A percentile compares a stretch with the other conserved stretches of the same genome.
These are phyloP conservation scores for Rhynchosporium secalis DNA, from an alignment of 2,329 filamentous ascomycete genomes.

Conservation along the genomic window DNA sequence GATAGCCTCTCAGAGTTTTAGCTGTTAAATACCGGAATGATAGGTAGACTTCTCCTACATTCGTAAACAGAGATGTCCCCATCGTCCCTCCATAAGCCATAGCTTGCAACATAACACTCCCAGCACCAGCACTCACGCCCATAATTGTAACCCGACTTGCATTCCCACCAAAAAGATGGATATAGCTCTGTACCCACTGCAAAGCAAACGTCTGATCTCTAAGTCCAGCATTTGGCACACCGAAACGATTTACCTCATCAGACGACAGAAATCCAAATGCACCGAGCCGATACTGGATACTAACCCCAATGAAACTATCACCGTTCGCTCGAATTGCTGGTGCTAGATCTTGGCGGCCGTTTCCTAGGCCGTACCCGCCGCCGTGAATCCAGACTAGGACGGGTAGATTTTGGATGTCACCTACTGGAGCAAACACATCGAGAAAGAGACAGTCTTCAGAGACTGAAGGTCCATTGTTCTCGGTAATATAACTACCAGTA, in stretches of 20 bases:
- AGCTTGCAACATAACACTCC: slow-evolving; percentile 54
- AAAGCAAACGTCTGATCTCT: slow-evolving; percentile 55
- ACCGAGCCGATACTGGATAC: slow-evolving; percentile 50
- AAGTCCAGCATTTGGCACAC: slow-evolving; percentile 50
- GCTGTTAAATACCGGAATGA: neutral
- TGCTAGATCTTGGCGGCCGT: slow-evolving; percentile 42
- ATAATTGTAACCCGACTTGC: slow-evolving; percentile 48
- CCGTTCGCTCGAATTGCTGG: slow-evolving; percentile 49
- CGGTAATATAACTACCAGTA: neutral
- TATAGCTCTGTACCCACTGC: slow-evolving; percentile 55
- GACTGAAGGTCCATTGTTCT: slow-evolving; percentile 3
- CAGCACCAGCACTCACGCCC: slow-evolving; percentile 52
- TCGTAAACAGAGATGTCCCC: slow-evolving; percentile 26
- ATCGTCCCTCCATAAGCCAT: slow-evolving; percentile 48
- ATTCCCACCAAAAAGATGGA: slow-evolving; percentile 55
- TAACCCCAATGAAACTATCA: slow-evolving; percentile 49
- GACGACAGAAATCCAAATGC: slow-evolving; percentile 39
- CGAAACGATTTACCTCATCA: slow-evolving; percentile 39
- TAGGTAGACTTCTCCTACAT: slow-evolving; percentile 15
- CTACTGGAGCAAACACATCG: slow-evolving; percentile 46
- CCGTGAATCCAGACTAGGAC: slow-evolving; percentile 53
- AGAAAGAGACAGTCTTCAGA: slow-evolving; percentile 45
- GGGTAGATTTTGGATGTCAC: slow-evolving; percentile 43
- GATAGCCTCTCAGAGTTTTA: slow-evolving; percentile 27
- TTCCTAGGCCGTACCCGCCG: slow-evolving; percentile 46